Conservation (phyloP, 768 basidiomycete species). For the Rhodotorula taiwanensis region DNA sequence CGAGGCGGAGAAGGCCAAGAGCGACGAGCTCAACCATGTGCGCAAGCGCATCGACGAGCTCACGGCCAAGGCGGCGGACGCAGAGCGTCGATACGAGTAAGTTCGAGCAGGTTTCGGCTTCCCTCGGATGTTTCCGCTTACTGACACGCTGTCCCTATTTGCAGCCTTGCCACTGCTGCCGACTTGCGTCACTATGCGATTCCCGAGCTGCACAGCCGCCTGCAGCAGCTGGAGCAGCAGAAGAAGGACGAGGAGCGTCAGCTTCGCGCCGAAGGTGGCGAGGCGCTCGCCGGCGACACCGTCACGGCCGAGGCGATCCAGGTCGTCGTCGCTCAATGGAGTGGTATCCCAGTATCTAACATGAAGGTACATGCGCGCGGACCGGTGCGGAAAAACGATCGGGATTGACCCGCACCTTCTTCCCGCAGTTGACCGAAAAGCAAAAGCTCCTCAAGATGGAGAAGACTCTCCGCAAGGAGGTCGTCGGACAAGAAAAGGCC, state of each 20-base stretch:
- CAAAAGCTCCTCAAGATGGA: conserved; percentile 86
- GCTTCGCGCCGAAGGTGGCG: conserved; percentile 38
- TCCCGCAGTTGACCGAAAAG: conserved; percentile 49
- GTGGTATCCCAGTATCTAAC: conserved; percentile 70
- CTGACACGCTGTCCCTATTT: conserved; percentile 1
- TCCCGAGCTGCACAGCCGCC: conserved; percentile 65
- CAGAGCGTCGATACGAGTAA: conserved; percentile 67
- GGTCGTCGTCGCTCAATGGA: conserved; percentile 90
- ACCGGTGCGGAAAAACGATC: too few species aligned
- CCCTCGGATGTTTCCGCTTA: conserved; percentile 31
- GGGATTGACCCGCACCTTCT: too few species aligned
- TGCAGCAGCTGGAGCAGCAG: conserved; percentile 54
- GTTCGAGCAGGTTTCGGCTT: conserved; percentile 25
- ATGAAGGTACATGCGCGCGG: conserved; percentile 29
- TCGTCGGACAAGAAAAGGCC: conserved; percentile 90
- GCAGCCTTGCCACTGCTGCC: conserved; percentile 60
- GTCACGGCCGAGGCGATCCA: conserved; percentile 68
- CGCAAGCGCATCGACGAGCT: conserved; percentile 82
- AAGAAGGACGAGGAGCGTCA: conserved; percentile 61
- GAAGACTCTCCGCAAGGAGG: conserved; percentile 60
- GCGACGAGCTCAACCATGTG: conserved; percentile 63
- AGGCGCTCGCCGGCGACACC: conserved; percentile 37
- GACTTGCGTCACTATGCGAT: conserved; percentile 88
- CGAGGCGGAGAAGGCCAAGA: conserved; percentile 38
- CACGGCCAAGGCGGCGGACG: conserved; percentile 83